phyloP scores from a whole-genome alignment of 2,329 filamentous ascomycete species.

The Cercospora sp. region DNA sequence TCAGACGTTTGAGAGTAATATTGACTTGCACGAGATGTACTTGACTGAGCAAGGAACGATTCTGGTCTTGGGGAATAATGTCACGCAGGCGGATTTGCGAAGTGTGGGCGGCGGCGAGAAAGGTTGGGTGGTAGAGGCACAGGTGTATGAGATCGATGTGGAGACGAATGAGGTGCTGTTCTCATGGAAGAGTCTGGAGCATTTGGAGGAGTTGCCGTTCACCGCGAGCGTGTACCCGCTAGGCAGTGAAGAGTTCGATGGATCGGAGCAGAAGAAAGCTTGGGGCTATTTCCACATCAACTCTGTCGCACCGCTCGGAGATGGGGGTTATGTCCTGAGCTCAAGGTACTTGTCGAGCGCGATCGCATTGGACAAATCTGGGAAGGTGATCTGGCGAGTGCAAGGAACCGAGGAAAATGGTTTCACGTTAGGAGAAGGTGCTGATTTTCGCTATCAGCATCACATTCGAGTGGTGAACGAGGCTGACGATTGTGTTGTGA shows the following conservation, averaged over 20 bases:
- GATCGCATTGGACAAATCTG: slow-evolving; percentile 21
- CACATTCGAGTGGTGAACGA: slow-evolving; percentile 22
- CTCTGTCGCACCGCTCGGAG: slow-evolving; percentile 21
- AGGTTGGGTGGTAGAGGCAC: slow-evolving; percentile 39
- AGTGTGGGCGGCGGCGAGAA: slow-evolving; percentile 33
- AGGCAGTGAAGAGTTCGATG: slow-evolving; percentile 26
- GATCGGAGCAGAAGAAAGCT: slow-evolving; percentile 17
- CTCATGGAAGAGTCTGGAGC: slow-evolving; percentile 42
- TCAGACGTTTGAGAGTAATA: slow-evolving; percentile 21
- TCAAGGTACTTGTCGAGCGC: slow-evolving; percentile 28
- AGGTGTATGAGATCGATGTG: slow-evolving; percentile 39
- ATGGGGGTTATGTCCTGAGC: slow-evolving; percentile 26
- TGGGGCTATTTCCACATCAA: slow-evolving; percentile 34
- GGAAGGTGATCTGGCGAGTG: slow-evolving; percentile 26
- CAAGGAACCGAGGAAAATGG: slow-evolving; percentile 22
- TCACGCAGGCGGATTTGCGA: slow-evolving; percentile 35
- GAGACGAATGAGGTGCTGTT: slow-evolving; percentile 41
- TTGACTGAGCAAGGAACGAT: slow-evolving; percentile 38
- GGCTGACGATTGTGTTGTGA: slow-evolving; percentile 7
- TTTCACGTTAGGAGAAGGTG: slow-evolving; percentile 19
- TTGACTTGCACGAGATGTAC: slow-evolving; percentile 42
- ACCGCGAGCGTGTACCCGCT: slow-evolving; percentile 38
- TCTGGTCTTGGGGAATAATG: slow-evolving; percentile 36
- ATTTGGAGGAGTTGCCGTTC: slow-evolving; percentile 37
- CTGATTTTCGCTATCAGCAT: slow-evolving; percentile 29